phyloP scores from a whole-genome alignment of 2,329 filamentous ascomycete genomes.

The Celoporthe dispersa region DNA sequence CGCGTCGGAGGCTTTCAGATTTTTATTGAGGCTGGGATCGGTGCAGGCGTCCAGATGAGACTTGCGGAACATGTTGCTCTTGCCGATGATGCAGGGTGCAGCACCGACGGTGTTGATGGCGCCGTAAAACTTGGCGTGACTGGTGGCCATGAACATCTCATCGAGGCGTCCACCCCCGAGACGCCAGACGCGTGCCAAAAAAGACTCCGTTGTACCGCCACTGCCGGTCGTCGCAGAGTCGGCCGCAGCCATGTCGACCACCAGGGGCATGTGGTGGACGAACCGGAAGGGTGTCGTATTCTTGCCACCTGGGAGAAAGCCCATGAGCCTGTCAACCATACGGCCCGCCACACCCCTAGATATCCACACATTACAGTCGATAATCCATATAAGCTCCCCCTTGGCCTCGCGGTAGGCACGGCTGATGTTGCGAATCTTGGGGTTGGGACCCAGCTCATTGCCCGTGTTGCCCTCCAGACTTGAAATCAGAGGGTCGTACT shows the following conservation, averaged over 20 bases:
- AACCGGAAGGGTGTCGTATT: slow-evolving; percentile 75
- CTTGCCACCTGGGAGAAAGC: slow-evolving; percentile 57
- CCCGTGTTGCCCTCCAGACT: slow-evolving; percentile 53
- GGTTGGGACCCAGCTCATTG: slow-evolving; percentile 80
- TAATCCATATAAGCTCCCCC: slow-evolving; percentile 87
- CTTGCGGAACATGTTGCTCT: slow-evolving; percentile 97
- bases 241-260: slow-evolving; percentile 67
- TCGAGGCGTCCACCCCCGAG: slow-evolving; percentile 82
- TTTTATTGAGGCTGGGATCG: slow-evolving; percentile 50
- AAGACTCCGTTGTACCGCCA: neutral
- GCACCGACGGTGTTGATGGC: slow-evolving; percentile 93
- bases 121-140: slow-evolving; percentile 96
- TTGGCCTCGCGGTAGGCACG: slow-evolving; percentile 87
- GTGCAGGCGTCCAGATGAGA: slow-evolving; percentile 83
- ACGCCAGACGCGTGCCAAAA: slow-evolving; percentile 33
- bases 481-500: slow-evolving; percentile 75
- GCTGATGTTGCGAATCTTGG: slow-evolving; percentile 98
- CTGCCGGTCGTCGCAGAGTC: neutral
- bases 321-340: slow-evolving; percentile 87
- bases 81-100: slow-evolving; percentile 92
- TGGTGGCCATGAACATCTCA: slow-evolving; percentile 91
- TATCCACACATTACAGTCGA: slow-evolving; percentile 97
- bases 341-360: slow-evolving; percentile 76
- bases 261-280: slow-evolving; percentile 90
- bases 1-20: slow-evolving; percentile 43